Base-by-base conservation (phyloP, 1,284 basidiomycete genomes). In the Leucoagaricus sp. region DNA sequence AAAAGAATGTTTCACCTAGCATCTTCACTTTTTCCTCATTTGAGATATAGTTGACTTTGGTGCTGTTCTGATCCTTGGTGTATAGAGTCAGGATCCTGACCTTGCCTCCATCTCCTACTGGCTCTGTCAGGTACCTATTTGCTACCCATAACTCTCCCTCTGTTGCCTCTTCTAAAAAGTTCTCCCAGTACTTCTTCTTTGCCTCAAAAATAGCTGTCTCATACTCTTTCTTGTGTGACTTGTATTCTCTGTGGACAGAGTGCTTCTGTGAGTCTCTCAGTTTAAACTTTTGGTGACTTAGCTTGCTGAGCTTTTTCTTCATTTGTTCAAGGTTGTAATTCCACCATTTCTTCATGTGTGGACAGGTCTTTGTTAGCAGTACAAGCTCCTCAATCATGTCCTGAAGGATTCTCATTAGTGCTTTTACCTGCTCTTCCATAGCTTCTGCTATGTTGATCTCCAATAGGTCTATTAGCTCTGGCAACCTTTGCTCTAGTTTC, bases 121-220 rank as follows among this genome's bases (percentile, higher is more conserved):
- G 63, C 13, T 61, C 57, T 3, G 64, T 61, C 4, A 71, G 46
- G 46, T 66, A 70, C 8, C 49, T 57, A 59, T 68, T 65, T 1
- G 66, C 63, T 2, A 49, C 65, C 69, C 69, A 75, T 1, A 74
- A 48, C 8, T 64, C 61, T 0, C 52, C 42, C 2, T 54, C 62
- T 0, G 61, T 46, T 0, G 65, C 58, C 0, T 66, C 58, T n/a
- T 64, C 61, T 9, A 75, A 60, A 56, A 61, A 75, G 13, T 66
- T 58, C 3, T 40, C 42, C 72, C 70, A 75, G 55, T 72, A 65
- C 2, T 62, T 49, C 12, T 52, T 42, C 49, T 68, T 69, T 0
- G 69, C 61, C 1, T 44, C 46, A 2, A 60, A 26, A 8, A 72
- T 63, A 1, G 55, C 58, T 9, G 61, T 19, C 0, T 64, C 62